Conservation (phyloP, 2,329 filamentous ascomycete species). For the Pyrenophora tritici-repentis region DNA sequence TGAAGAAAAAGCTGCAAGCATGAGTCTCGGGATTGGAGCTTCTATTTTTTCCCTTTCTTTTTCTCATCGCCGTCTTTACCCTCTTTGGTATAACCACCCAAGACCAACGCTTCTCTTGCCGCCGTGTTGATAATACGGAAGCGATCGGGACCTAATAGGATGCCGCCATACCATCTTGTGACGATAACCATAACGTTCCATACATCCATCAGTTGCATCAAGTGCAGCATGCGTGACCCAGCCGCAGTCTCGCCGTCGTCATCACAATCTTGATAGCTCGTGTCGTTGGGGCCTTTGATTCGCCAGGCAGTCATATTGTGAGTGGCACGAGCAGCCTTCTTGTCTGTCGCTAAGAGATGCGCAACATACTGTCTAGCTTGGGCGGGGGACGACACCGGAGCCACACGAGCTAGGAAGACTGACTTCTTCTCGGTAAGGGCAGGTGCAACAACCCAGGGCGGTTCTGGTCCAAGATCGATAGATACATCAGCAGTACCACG, state of each 20-base stretch:
- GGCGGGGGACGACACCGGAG: slow-evolving; percentile 68
- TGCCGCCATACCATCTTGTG: slow-evolving; percentile 91
- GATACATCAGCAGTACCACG: slow-evolving; percentile 9
- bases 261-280: slow-evolving; percentile 84
- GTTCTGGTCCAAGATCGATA: slow-evolving; percentile 49
- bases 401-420: slow-evolving; percentile 80
- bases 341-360: slow-evolving; percentile 80
- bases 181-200: slow-evolving; percentile 95
- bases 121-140: slow-evolving; percentile 89
- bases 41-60: slow-evolving; percentile 43
- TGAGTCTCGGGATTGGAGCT: too few relatives aligned
- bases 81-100: slow-evolving; percentile 70
- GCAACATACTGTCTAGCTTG: slow-evolving; percentile 74
- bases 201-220: slow-evolving; percentile 93
- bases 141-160: slow-evolving; percentile 83
- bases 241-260: slow-evolving; percentile 96
- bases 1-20: background rate
- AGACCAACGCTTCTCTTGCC: slow-evolving; percentile 81
- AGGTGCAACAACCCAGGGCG: slow-evolving; percentile 75
- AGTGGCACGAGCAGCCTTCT: slow-evolving; percentile 81
- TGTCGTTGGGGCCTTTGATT: slow-evolving; percentile 64
- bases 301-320: slow-evolving; percentile 97
- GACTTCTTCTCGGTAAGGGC: slow-evolving; percentile 81
- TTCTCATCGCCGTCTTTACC: slow-evolving; percentile 42
- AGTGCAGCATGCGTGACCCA: slow-evolving; percentile 79